Evolutionary conservation across 345 rosid genomes (phyloP).

Genomic region (Salix brachista): DNA sequence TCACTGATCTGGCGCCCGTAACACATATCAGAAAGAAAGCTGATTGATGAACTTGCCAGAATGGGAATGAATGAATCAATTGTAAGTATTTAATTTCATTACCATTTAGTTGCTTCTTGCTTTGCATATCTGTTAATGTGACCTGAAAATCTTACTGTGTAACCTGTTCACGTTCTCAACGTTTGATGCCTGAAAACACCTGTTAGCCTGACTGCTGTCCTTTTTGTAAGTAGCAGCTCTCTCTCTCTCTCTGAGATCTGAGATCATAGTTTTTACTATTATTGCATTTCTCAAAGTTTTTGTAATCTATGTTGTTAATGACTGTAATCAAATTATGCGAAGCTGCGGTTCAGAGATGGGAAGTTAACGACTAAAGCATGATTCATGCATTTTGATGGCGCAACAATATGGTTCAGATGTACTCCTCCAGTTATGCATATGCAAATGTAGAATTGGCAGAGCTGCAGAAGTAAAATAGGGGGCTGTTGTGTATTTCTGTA

Average conservation of each 20-base stretch:
- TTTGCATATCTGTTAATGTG: not conserved
- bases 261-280: not conserved
- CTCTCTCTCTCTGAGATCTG: too few relatives aligned
- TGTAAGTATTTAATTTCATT: conserved; percentile 42
- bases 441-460: not conserved
- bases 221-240: not conserved
- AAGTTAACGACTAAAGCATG: not conserved
- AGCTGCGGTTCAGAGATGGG: not conserved
- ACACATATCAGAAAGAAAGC: conserved; percentile 66
- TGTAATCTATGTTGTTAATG: not conserved
- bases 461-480: not conserved
- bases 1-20: not conserved
- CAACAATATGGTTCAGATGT: not conserved
- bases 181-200: not conserved
- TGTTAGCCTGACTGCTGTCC: not conserved
- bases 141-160: not conserved
- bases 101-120: not conserved
- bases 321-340: not conserved
- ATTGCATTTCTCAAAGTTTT: not conserved
- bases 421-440: not conserved
- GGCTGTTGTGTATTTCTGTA: not conserved
- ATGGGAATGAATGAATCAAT: conserved; percentile 90
- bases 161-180: not conserved
- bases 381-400: not conserved
- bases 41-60: conserved; percentile 79